A percentile compares a stretch with the other conserved stretches of the same genome.
Conservation (phyloP, 2,329 filamentous ascomycete species). For the Ambrosiella beaveri region DNA sequence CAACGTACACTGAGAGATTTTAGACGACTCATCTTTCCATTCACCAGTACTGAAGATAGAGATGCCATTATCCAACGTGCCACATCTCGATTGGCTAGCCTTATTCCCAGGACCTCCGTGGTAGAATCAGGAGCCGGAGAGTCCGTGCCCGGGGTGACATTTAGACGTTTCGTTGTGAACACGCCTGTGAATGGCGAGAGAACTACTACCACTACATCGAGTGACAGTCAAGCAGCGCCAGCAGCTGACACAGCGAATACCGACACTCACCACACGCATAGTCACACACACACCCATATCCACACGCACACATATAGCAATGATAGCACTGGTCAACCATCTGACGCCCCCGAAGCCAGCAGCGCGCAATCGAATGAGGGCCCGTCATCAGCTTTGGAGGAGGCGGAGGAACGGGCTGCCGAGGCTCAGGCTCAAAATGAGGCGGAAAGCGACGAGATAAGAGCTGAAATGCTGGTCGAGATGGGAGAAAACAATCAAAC, state of each 20-base stretch:
- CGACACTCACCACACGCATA: neutral
- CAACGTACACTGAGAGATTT: no score
- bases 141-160: no score
- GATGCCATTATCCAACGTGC: no score
- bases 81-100: no score
- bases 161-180: no score
- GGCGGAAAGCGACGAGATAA: neutral
- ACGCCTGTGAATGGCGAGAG: neutral
- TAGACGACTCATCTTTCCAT: no score
- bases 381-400: neutral
- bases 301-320: neutral
- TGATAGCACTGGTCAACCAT: neutral
- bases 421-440: neutral
- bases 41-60: no score
- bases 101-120: no score
- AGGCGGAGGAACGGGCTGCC: neutral
- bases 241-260: neutral
- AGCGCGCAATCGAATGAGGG: neutral
- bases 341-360: no score
- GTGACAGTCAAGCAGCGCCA: no score
- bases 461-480: neutral
- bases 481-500: neutral
- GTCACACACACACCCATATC: slow-evolving; percentile 1
- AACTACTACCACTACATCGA: neutral
- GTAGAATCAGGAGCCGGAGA: no score